Evolutionary conservation across 164 flowering plant species (phyloP), one percentile per base, ranked within the genome.

Genomic region (Hamamelis virginiana): DNA sequence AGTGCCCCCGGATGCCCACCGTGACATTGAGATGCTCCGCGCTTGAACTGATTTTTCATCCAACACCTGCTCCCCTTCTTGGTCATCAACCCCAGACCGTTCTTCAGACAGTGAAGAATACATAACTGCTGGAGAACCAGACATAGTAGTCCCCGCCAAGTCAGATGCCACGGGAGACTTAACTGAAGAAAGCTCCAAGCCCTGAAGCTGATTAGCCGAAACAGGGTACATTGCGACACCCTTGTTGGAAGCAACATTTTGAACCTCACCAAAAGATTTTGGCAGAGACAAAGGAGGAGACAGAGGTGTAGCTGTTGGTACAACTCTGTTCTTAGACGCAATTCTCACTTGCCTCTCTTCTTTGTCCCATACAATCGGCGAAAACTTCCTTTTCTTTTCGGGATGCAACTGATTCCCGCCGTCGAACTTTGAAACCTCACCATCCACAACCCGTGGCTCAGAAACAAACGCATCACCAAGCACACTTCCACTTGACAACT

Each of bases 1-100:
- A 46, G 67, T 69, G 13, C 41, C 38, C 61, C 72, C 87, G 64
- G 76, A 74, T 15, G 86, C 92, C 92, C 92, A 88, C 15, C 90
- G 68, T 19, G 92, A 88, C 23, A 47, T 72, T 2, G 74, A 67
- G 41, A 84, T 75, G 53, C 72, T 79, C 13, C 78, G 70, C 18
- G 72, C 61, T 9, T 69, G 75, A 63, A 66, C 72, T 58, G 65
- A 26, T 4, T 82, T 83, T 50, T 76, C 86, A 18, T 78, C 81
- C 21, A 60, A 79, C 68, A 75, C 19, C 59, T 68, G 67, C 50
- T 73, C 73, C 1, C 52, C 64, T 22, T 75, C 77, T 52, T 23
- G 28, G 44, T 76, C 78, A 69, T 55, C 72, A 38, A 16, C 59
- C 69, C 33, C 48, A 22, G 14, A 14, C 11, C 22, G 27, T 65